Conservation (phyloP, 495 filamentous ascomycete genomes). For the Neurospora intermedia region DNA sequence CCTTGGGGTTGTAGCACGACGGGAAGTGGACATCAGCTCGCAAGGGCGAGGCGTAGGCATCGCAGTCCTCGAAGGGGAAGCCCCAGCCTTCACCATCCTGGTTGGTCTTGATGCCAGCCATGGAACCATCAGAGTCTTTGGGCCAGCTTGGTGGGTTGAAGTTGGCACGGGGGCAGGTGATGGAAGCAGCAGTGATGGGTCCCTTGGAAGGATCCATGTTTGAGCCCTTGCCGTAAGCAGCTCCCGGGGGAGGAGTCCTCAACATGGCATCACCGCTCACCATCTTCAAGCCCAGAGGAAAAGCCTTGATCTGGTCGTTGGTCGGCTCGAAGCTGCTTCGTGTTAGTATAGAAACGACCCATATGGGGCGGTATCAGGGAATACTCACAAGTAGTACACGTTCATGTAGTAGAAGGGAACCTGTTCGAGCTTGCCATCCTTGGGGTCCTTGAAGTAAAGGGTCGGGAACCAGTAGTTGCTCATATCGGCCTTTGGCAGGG, state of each 20-base stretch:
- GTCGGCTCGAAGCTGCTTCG: slow-evolving; percentile 43
- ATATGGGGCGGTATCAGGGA: background rate
- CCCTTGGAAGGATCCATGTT: slow-evolving; percentile 32
- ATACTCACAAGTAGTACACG: slow-evolving; percentile 60
- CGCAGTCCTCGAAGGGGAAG: slow-evolving; percentile 39
- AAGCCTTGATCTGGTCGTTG: slow-evolving; percentile 50
- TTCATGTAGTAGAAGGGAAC: slow-evolving; percentile 50
- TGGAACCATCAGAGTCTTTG: slow-evolving; percentile 32
- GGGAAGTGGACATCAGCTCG: slow-evolving; percentile 45
- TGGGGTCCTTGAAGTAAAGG: slow-evolving; percentile 50
- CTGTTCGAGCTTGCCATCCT: slow-evolving; percentile 53
- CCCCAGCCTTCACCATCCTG: slow-evolving; percentile 40
- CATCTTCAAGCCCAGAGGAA: slow-evolving; percentile 64
- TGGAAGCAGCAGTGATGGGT: slow-evolving; percentile 33
- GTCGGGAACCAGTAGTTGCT: slow-evolving; percentile 71
- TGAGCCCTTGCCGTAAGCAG: slow-evolving; percentile 12
- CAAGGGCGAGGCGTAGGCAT: slow-evolving; percentile 44
- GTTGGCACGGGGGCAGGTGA: slow-evolving; percentile 34
- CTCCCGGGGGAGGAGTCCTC: slow-evolving; percentile 27
- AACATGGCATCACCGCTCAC: slow-evolving; percentile 51
- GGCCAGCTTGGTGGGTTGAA: slow-evolving; percentile 43
- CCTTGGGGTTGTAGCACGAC: slow-evolving; percentile 47
- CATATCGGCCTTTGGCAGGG: slow-evolving; percentile 53
- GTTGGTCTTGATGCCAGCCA: slow-evolving; percentile 36
- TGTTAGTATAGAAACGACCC: background rate